A percentile compares a stretch with the other conserved stretches of the same genome.
These are phyloP conservation scores for Scutellaria galericulata DNA, from an alignment of 257 asterid species.

Conservation along the genomic window DNA sequence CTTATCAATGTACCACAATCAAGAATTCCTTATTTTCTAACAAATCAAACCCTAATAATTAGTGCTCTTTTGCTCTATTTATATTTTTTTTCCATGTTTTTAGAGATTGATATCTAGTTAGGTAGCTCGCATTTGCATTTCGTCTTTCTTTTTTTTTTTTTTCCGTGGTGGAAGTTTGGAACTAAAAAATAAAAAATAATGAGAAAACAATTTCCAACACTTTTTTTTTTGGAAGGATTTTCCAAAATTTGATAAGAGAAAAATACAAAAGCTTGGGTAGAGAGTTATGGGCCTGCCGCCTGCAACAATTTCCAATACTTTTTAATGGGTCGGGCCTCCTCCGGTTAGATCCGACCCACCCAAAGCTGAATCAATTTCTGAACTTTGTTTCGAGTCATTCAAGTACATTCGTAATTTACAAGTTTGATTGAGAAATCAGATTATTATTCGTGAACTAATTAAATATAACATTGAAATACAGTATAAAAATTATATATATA, in stretches of 20 bases:
- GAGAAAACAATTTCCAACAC: too few species aligned
- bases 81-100: neutral
- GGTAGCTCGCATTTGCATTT: constrained; percentile 24
- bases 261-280: neutral
- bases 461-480: too few species aligned
- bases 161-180: too few species aligned
- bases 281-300: constrained; percentile 27
- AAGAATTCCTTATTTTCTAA: constrained; percentile 13
- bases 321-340: constrained; percentile 20
- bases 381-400: too few species aligned
- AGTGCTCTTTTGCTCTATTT: neutral
- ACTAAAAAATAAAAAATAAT: too few species aligned
- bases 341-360: neutral
- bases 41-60: constrained; percentile 29
- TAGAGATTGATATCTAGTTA: constrained; percentile 11
- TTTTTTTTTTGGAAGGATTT: neutral
- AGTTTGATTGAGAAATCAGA: too few species aligned
- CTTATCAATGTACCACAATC: constrained; percentile 2
- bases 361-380: too few species aligned
- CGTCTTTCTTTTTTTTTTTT: neutral
- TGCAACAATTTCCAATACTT: neutral
- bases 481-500: too few species aligned
- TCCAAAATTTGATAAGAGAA: too few species aligned
- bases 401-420: too few species aligned
- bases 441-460: too few species aligned